These are phyloP conservation scores for Penicillium atrosanguineum DNA, from an alignment of 495 filamentous ascomycete genomes.

Conservation along the genomic window DNA sequence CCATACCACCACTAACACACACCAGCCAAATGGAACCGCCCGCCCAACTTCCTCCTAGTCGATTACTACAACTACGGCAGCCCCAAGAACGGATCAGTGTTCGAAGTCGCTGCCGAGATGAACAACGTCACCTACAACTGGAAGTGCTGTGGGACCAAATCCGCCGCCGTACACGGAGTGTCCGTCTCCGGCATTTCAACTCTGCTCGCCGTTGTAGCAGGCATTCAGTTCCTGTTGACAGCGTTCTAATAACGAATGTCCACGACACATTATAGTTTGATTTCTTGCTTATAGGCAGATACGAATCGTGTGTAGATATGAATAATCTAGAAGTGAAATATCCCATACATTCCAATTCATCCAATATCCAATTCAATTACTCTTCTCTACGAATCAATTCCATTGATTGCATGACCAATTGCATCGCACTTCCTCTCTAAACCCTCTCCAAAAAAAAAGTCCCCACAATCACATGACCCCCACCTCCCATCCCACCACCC, in stretches of 20 bases:
- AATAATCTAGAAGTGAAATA: neutral
- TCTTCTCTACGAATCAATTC: neutral
- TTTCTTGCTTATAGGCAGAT: neutral
- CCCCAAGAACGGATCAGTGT: conserved; percentile 71
- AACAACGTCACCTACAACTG: conserved; percentile 83
- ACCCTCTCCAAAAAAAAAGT: neutral
- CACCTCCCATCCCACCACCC: neutral
- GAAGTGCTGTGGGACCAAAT: conserved; percentile 64
- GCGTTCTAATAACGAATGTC: conserved; percentile 19
- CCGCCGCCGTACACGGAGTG: conserved; percentile 27
- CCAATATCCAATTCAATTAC: neutral
- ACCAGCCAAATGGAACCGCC: conserved; percentile 58
- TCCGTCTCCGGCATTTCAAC: conserved; percentile 20
- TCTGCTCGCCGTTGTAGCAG: conserved; percentile 24
- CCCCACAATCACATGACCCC: conserved; percentile 17
- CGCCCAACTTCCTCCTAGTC: conserved; percentile 84
- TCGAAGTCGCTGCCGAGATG: conserved; percentile 79
- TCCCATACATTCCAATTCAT: neutral
- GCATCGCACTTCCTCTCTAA: neutral
- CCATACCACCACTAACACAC: conserved; percentile 8
- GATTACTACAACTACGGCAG: conserved; percentile 81
- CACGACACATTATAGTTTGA: neutral
- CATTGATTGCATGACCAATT: neutral
- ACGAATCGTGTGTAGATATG: neutral
- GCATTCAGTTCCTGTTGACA: conserved; percentile 25